Conservation (phyloP, 2,329 filamentous ascomycete genomes). For the Aspergillus sp. region DNA sequence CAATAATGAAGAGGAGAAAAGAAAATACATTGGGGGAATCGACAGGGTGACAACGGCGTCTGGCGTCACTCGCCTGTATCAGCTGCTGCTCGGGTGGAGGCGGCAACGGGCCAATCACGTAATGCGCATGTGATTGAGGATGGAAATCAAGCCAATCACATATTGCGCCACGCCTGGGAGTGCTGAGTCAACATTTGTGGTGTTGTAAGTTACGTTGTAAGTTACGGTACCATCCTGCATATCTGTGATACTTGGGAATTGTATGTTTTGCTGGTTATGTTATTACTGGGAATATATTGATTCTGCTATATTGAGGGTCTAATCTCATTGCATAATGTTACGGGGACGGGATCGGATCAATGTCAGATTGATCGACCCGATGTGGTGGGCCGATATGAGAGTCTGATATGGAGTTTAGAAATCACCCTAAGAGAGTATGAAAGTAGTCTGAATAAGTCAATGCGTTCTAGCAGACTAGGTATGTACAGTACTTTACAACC, state of each 20-base stretch:
- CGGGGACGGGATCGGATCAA: background rate
- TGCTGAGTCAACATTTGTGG: background rate
- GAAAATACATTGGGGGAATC: constrained; percentile 6
- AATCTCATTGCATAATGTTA: too few species aligned
- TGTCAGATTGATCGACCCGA: background rate
- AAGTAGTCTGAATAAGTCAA: background rate
- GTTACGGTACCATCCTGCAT: background rate
- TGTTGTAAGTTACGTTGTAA: background rate
- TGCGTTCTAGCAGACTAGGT: background rate
- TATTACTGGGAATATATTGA: too few species aligned
- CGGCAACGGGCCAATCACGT: constrained; percentile 12
- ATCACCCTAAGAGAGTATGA: too few species aligned
- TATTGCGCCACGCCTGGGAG: background rate
- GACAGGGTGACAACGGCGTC: constrained; percentile 6
- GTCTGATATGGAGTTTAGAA: background rate
- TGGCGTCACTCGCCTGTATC: constrained; percentile 22
- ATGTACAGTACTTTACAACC: background rate
- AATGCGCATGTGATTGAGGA: constrained; percentile 11
- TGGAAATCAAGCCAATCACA: constrained; percentile 5
- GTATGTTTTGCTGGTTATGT: too few species aligned
- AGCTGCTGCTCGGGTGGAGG: constrained; percentile 10
- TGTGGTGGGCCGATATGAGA: background rate
- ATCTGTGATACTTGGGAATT: background rate
- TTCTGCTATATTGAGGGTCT: too few species aligned
- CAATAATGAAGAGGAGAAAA: background rate